Conservation (phyloP, 306 rosid species). For the Alnus glutinosa region DNA sequence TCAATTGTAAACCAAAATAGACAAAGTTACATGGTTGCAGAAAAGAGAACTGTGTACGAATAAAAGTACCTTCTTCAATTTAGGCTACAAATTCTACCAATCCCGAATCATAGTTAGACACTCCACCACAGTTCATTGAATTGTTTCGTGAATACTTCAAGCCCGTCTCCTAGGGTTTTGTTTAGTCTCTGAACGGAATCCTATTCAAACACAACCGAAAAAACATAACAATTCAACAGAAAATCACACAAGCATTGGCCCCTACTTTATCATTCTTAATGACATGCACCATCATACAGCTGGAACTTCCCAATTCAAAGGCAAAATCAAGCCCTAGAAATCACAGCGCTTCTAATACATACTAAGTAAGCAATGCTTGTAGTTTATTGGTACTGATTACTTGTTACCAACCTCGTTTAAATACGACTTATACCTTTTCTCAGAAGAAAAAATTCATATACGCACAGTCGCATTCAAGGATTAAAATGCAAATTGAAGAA, state of each 20-base stretch:
- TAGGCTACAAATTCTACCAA: not conserved
- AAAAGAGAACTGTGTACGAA: not conserved
- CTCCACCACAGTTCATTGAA: not conserved
- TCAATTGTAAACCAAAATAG: not conserved
- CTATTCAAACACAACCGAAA: not conserved
- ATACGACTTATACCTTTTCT: not conserved
- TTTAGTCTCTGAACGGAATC: not conserved
- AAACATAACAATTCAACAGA: not conserved
- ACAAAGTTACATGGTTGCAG: no score
- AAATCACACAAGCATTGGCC: not conserved
- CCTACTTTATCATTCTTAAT: not conserved
- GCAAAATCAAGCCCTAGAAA: not conserved
- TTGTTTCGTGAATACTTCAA: not conserved
- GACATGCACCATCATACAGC: not conserved
- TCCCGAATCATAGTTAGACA: not conserved
- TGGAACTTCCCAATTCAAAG: not conserved
- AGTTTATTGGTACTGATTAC: not conserved
- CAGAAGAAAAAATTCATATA: no score
- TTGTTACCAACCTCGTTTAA: not conserved
- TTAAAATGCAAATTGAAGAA: not conserved
- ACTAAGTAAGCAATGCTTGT: not conserved
- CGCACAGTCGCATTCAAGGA: not conserved
- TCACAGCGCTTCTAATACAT: not conserved
- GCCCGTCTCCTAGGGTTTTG: not conserved
- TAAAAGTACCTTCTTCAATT: not conserved